Conservation (phyloP, 495 filamentous ascomycete species). For the Paragyromitra xinjiangensis region DNA sequence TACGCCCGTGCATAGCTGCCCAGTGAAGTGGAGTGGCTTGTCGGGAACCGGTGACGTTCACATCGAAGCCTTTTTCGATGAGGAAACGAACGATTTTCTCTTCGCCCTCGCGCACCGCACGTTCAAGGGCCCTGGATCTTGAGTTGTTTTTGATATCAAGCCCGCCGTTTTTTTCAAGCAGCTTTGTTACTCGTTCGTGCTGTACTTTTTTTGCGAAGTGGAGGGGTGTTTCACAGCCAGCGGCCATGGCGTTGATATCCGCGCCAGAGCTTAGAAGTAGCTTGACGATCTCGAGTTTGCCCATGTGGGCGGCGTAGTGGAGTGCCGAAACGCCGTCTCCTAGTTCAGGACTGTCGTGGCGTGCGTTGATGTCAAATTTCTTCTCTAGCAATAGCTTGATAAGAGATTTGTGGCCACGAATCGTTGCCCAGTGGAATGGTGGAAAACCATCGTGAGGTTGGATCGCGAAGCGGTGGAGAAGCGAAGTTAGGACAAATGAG, state of each 20-base stretch:
- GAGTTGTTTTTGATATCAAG: background rate
- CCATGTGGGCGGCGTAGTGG: slow-evolving; percentile 9
- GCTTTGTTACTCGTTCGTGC: background rate
- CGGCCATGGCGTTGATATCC: background rate
- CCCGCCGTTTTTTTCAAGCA: background rate
- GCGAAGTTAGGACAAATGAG: slow-evolving; percentile 3
- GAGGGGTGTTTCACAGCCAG: slow-evolving; percentile 9
- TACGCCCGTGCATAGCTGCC: background rate
- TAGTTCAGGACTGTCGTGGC: background rate
- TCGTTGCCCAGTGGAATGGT: slow-evolving; percentile 22
- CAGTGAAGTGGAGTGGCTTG: slow-evolving; percentile 2
- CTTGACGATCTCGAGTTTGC: slow-evolving; percentile 9
- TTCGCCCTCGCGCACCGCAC: background rate
- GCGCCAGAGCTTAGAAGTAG: slow-evolving; percentile 9
- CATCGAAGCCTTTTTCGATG: slow-evolving; percentile 5
- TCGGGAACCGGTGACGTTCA: background rate
- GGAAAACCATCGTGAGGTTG: slow-evolving; percentile 10
- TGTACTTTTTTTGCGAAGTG: background rate
- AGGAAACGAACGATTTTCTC: background rate
- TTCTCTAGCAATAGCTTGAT: slow-evolving; percentile 1
- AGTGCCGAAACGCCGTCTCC: background rate
- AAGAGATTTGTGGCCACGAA: background rate
- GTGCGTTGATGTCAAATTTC: background rate
- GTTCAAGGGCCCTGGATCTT: background rate
- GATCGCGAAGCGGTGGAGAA: slow-evolving; percentile 18